These are phyloP conservation scores for Triticum urartu DNA, from an alignment of 176 grass and related monocot genomes.

Conservation along the genomic window DNA sequence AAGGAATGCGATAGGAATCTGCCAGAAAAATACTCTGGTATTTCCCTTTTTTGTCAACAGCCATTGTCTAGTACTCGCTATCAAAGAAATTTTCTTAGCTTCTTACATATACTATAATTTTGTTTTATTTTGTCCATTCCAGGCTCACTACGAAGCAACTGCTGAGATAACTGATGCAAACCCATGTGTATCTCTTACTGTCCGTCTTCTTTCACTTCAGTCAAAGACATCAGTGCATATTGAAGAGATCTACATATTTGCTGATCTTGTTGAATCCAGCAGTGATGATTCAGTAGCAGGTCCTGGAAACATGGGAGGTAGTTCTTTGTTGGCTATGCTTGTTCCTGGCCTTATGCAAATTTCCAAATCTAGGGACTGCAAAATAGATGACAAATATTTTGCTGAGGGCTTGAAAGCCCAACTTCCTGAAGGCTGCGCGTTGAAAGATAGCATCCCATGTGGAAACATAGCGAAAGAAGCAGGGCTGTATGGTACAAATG, in stretches of 20 bases:
- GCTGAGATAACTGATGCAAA: constrained; percentile 87
- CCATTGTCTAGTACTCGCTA: neutral
- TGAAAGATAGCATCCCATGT: constrained; percentile 20
- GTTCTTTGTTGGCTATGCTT: constrained; percentile 87
- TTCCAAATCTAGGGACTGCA: constrained; percentile 56
- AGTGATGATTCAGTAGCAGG: constrained; percentile 34
- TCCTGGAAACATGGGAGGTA: constrained; percentile 49
- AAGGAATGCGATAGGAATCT: constrained; percentile 33
- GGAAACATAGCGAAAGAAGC: constrained; percentile 11
- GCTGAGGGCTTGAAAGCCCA: constrained; percentile 26
- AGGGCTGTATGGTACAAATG: constrained; percentile 2
- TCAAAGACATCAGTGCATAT: constrained; percentile 77
- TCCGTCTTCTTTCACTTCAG: constrained; percentile 82
- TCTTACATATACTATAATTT: constrained; percentile 30
- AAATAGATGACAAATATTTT: constrained; percentile 57
- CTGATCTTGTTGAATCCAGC: constrained; percentile 58
- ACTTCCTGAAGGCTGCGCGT: neutral
- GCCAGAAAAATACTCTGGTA: constrained; percentile 51
- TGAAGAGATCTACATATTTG: constrained; percentile 88
- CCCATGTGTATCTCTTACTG: constrained; percentile 68
- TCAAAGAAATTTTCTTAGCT: constrained; percentile 10
- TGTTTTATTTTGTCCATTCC: constrained; percentile 31
- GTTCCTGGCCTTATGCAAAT: constrained; percentile 74
- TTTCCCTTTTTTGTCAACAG: constrained; percentile 4
- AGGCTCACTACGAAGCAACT: constrained; percentile 93